Evolutionary conservation across 352 stramenopile genomes (phyloP), one percentile per base, ranked within the genome.

Genomic region (Globisporangium solare): DNA sequence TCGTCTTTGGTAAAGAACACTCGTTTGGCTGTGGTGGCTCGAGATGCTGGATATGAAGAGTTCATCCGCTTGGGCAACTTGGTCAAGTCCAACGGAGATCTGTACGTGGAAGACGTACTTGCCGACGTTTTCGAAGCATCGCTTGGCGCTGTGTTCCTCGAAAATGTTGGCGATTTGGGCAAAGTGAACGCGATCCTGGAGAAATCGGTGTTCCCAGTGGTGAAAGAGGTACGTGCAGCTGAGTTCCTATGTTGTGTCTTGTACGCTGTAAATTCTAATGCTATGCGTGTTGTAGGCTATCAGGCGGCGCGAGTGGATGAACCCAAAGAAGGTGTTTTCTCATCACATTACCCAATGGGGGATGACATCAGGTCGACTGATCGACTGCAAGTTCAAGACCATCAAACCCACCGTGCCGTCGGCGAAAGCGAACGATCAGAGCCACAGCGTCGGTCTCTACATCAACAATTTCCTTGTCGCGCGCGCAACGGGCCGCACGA

Each of bases 1-100:
- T 92, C 85, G 40, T 89, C 82, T 21, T 66, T 93, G 6, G 82
- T 93, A n/a, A 95, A 91, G 68, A 95, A 93, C 56, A 87, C 69
- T 7, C 83, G 86, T 6, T 63, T 93, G 2, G 82, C 82, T 0
- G 67, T 78, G 20, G 76, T 93, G 37, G 81, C 81, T 3, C 63
- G 67, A 5, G 61, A 82, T 1, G 63, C 69, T 13, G 80, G 83
- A 12, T 92, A 89, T 49, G 64, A 88, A 37, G 66, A 83, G 24
- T 93, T 89, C 49, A 72, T 95, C 47, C 83, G 83, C 6, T 60
- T 95, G 13, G 81, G 82, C 14, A 85, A 79, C 41, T 13, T 68
- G 7, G 83, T 80, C 24, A 85, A 83, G 61, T 61, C 82, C 27
- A 35, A 8, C 7, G 54, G 73, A 64, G 20, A 48, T 6, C 20